These are phyloP conservation scores for Dioscorea dumetorum DNA, from an alignment of 106 monocot genomes.

Conservation along the genomic window DNA sequence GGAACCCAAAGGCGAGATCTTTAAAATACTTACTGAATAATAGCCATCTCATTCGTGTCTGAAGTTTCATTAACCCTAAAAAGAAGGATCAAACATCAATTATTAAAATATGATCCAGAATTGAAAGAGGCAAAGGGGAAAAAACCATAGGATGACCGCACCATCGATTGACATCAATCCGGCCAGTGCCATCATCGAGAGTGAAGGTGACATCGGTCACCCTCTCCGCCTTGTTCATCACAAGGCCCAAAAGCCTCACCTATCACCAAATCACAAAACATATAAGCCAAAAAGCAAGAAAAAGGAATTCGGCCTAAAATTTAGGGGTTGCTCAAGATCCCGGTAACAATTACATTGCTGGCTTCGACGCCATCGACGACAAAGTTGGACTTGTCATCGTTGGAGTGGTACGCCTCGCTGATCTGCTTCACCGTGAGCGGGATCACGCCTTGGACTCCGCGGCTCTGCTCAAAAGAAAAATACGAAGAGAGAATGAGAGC, in stretches of 20 bases:
- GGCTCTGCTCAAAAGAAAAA: conserved; percentile 22
- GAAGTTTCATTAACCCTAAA: conserved; percentile 64
- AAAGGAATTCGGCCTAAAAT: background rate
- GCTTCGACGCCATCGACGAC: conserved; percentile 66
- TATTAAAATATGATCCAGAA: background rate
- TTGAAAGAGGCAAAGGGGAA: too few relatives aligned
- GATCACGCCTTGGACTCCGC: conserved; percentile 38
- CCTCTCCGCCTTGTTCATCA: conserved; percentile 68
- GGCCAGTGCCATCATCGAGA: conserved; percentile 87
- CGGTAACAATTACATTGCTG: conserved; percentile 35
- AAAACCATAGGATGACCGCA: conserved; percentile 6
- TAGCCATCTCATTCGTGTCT: conserved; percentile 77
- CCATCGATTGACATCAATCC: conserved; percentile 79
- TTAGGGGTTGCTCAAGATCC: background rate
- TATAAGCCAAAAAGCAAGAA: background rate
- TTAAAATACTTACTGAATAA: conserved; percentile 46
- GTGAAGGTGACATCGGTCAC: conserved; percentile 76
- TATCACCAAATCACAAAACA: conserved; percentile 12
- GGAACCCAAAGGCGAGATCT: background rate
- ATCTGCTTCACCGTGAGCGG: conserved; percentile 96
- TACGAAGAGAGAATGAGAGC: background rate
- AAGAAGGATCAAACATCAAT: background rate
- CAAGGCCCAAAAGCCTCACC: conserved; percentile 71
- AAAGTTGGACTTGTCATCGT: conserved; percentile 72
- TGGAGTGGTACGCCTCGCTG: conserved; percentile 50